Base-by-base conservation (phyloP, 352 stramenopile genomes). In the Phytophthora lateralis region DNA sequence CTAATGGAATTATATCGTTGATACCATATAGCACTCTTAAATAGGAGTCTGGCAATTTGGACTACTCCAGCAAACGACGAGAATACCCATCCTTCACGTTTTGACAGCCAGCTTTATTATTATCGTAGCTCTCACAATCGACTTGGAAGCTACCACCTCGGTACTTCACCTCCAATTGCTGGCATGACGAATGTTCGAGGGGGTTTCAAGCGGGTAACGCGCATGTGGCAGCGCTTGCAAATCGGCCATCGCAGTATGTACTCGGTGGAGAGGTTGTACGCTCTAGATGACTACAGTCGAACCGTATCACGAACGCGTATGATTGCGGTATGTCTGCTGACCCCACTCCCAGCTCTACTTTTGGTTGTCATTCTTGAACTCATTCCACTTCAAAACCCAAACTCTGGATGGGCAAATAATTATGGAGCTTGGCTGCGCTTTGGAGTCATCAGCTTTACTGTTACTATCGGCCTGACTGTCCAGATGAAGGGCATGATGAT, bases 371-470 rank as follows among this genome's bases (percentile, higher is more conserved):
- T n/a, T 10, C 24, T 58, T 32, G 50, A 58, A 15, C 35, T 56
- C n/a, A 47, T 56, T 38, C 49, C 49, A 4, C 49, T 56, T 18
- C 49, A 56, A 29, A 35, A 47, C 4, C 49, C 49, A 17, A 26
- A 37, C 20, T 21, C 43, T 24, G 49, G 35, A 38, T 56, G 49
- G 49, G 15, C 24, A 11, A 56, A 38, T 2, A 56, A 56, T n/a
- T 56, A 47, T 21, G 35, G 49, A 30, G 35, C 35, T 41, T 41
- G 35, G 35, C n/a, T 56, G n/a, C 49, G 49, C 10, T 46, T 47
- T 56, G 49, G 35, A 3, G 10, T 56, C 3, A 39, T 56, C n/a
- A 56, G 49, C 24, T 56, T 56, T n/a, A 47, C 49, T 2, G 49
- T 56, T 26, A 35, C 34, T 8, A 1, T 56, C n/a, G 35, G 49